Evolutionary conservation across 2,329 filamentous ascomycete genomes (phyloP).

Genomic region (Fusarium burgessii): DNA sequence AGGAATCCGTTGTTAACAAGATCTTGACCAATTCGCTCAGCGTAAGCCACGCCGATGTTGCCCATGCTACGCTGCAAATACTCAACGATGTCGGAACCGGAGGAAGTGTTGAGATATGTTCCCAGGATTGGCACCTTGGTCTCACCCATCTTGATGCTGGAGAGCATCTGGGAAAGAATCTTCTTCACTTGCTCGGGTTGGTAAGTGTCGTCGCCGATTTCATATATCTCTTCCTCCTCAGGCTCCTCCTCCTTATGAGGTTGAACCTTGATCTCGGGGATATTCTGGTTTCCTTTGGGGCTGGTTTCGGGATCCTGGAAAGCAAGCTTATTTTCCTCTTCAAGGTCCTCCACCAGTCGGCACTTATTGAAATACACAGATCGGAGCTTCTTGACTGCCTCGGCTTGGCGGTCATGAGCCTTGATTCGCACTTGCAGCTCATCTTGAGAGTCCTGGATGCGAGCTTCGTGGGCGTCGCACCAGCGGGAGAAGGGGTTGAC

Average conservation of each 20-base stretch:
- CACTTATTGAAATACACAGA: constrained; percentile 99
- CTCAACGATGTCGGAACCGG: constrained; percentile 92
- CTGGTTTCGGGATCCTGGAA: constrained; percentile 88
- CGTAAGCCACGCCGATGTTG: constrained; percentile 86
- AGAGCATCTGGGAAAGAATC: constrained; percentile 86
- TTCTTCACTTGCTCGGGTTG: constrained; percentile 89
- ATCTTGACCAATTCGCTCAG: constrained; percentile 95
- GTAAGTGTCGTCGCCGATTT: constrained; percentile 92
- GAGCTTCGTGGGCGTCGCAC: constrained; percentile 93
- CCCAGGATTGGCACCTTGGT: constrained; percentile 96
- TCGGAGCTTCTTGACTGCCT: constrained; percentile 89
- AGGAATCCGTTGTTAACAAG: constrained; percentile 87
- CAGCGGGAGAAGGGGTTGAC: constrained; percentile 94
- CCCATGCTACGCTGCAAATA: constrained; percentile 92
- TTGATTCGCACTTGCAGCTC: constrained; percentile 93
- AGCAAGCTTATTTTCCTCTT: constrained; percentile 98
- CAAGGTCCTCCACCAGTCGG: constrained; percentile 91
- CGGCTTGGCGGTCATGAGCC: constrained; percentile 90
- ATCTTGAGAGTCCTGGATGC: constrained; percentile 94
- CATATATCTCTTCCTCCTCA: constrained; percentile 85
- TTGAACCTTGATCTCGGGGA: constrained; percentile 90
- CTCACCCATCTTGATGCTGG: constrained; percentile 87
- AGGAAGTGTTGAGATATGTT: constrained; percentile 92
- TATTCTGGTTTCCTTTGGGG: constrained; percentile 68
- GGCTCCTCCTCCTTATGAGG: constrained; percentile 72